Evolutionary conservation across 1,284 basidiomycete genomes (phyloP), one percentile per base, ranked within the genome.

Genomic region (Ganoderma lucidum): DNA sequence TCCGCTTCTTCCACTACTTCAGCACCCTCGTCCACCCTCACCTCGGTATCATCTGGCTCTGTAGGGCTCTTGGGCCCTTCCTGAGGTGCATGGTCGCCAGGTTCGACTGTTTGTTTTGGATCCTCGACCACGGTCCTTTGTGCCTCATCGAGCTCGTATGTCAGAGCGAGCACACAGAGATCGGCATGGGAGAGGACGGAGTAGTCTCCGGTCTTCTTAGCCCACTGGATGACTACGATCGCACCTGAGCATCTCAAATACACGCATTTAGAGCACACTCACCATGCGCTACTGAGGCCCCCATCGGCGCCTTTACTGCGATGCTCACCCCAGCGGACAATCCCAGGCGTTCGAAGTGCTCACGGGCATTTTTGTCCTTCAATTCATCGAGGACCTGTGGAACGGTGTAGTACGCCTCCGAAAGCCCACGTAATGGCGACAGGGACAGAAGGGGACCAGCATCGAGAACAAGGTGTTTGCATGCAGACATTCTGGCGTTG

Each of bases 131-230:
- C 2, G n/a, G 23, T 19, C 68, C 86, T 83, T 61, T 86, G 83
- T 63, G 84, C 81, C 66, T 85, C 87, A 82, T 90, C 91, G 67
- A 97, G 83, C 59, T 92, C 88, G 78, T 95, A 93, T 0, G 96
- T 96, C 74, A 99, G 84, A 0, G 98, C 98, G 59, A 99, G 83
- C 51, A 99, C 92, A 73, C 93, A 92, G 68, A 99, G 81, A 90
- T 99, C 98, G 19, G 97, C 89, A 76, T 92, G 88, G 10, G 96
- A 98, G 41, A 99, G 87, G 59, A 97, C 97, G 44, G 95, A 87
- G 78, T 96, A 97, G 82, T 99, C 98, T 81, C 98, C 98, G 0
- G 97, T 98, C 85, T 96, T 95, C 85, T 96, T 97, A 3, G 98
- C 95, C 81, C 93, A 94, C 71, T 93, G 92, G 63, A 94, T 94